These are phyloP conservation scores for Cymodocea nodosa DNA, from an alignment of 116 monocot genomes.

Conservation along the genomic window DNA sequence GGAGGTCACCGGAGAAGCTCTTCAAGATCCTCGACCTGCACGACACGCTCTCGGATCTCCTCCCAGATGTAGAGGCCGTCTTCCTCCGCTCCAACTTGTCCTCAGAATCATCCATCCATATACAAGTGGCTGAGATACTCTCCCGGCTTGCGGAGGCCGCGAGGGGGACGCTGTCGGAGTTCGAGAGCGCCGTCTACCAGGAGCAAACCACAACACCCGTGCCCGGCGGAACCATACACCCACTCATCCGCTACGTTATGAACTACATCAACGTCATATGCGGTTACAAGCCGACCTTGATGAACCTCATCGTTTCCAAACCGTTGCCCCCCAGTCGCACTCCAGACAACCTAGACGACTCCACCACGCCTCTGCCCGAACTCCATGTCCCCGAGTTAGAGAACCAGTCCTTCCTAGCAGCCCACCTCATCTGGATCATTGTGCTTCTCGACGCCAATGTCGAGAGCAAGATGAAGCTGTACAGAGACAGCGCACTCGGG, in stretches of 20 bases:
- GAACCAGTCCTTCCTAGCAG: slow-evolving; percentile 32
- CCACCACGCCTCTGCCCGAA: slow-evolving; percentile 2
- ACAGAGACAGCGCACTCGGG: slow-evolving; percentile 50
- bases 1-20: slow-evolving; percentile 77
- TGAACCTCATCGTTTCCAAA: slow-evolving; percentile 39
- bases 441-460: slow-evolving; percentile 50
- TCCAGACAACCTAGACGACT: not conserved
- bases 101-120: slow-evolving; percentile 17
- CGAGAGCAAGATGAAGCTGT: slow-evolving; percentile 46
- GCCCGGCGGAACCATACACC: slow-evolving; percentile 77
- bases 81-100: slow-evolving; percentile 25
- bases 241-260: slow-evolving; percentile 80
- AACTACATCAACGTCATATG: slow-evolving; percentile 64
- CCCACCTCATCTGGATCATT: slow-evolving; percentile 64
- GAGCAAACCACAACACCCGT: slow-evolving; percentile 45
- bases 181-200: slow-evolving; percentile 60
- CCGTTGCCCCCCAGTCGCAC: slow-evolving; percentile 15
- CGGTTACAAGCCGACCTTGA: slow-evolving; percentile 57
- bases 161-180: slow-evolving; percentile 66
- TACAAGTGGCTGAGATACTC: slow-evolving; percentile 48
- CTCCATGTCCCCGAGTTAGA: slow-evolving; percentile 40
- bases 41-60: slow-evolving; percentile 52
- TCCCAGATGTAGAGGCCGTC: slow-evolving; percentile 46
- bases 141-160: slow-evolving; percentile 58
- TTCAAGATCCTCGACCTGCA: slow-evolving; percentile 88